A percentile compares a stretch with the other conserved stretches of the same genome.
Evolutionary conservation across 2,329 filamentous ascomycete species (phyloP).

Genomic region (Zymoseptoria passerinii): DNA sequence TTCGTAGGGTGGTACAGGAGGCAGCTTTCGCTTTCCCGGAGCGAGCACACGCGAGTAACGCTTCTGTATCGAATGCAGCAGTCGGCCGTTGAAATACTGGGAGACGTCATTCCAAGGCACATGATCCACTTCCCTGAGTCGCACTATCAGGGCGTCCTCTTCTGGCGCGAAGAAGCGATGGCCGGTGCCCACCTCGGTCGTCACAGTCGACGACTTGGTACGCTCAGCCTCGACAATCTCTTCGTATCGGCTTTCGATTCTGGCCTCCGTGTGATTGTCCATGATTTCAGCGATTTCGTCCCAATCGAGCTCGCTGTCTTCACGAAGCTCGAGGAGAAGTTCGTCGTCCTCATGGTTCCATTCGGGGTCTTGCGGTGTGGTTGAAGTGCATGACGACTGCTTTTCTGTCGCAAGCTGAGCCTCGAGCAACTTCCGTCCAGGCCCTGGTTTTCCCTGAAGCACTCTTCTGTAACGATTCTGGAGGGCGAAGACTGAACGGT

Average conservation of each 20-base stretch:
- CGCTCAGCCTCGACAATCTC: conserved; percentile 5
- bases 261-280: conserved; percentile 8
- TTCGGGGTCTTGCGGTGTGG: background rate
- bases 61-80: background rate
- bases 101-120: conserved; percentile 6
- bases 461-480: conserved; percentile 17
- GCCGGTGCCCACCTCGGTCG: background rate
- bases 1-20: background rate
- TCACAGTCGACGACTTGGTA: background rate
- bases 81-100: background rate
- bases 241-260: conserved; percentile 15
- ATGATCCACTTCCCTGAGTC: conserved; percentile 6
- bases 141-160: conserved; percentile 8
- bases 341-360: conserved; percentile 30
- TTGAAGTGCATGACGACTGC: conserved; percentile 1
- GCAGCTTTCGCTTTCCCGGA: background rate
- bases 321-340: conserved; percentile 29
- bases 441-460: conserved; percentile 1
- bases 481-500: conserved; percentile 19
- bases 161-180: background rate
- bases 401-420: conserved; percentile 5
- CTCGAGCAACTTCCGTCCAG: conserved; percentile 4
- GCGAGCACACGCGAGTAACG: background rate
- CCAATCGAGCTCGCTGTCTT: conserved; percentile 24
- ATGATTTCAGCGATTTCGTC: conserved; percentile 15